These are phyloP conservation scores for Penicillium angulare DNA, from an alignment of 495 filamentous ascomycete species.

Conservation along the genomic window DNA sequence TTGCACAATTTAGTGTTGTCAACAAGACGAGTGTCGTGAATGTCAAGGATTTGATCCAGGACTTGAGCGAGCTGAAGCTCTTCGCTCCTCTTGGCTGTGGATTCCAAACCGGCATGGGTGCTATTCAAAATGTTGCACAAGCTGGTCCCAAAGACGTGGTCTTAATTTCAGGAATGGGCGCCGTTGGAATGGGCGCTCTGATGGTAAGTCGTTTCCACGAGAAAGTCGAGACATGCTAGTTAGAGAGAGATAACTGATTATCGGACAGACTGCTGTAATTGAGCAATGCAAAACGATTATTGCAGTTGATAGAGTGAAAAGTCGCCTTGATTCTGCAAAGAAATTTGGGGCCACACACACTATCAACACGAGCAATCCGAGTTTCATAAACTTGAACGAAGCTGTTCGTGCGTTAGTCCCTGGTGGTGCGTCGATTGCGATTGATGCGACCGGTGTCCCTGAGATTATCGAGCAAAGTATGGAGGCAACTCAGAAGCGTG, in stretches of 20 bases:
- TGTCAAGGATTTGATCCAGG: slow-evolving; percentile 15
- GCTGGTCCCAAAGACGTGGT: slow-evolving; percentile 17
- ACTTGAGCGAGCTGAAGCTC: slow-evolving; percentile 26
- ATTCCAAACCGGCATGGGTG: slow-evolving; percentile 43
- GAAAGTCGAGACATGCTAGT: not conserved
- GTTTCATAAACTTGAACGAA: slow-evolving; percentile 17
- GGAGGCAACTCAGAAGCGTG: slow-evolving; percentile 23
- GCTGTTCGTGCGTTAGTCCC: slow-evolving; percentile 17
- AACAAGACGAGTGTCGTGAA: slow-evolving; percentile 22
- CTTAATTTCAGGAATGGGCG: slow-evolving; percentile 34
- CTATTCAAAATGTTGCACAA: slow-evolving; percentile 27
- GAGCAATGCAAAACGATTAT: slow-evolving; percentile 25
- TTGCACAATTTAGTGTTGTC: slow-evolving; percentile 32
- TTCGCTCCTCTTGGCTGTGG: slow-evolving; percentile 45
- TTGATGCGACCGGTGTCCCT: slow-evolving; percentile 39
- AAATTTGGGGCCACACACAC: slow-evolving; percentile 38
- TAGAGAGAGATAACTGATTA: not conserved
- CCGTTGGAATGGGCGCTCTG: slow-evolving; percentile 35
- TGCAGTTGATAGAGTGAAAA: slow-evolving; percentile 33
- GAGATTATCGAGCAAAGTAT: slow-evolving; percentile 30
- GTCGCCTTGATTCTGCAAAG: slow-evolving; percentile 33
- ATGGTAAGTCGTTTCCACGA: slow-evolving; percentile 18
- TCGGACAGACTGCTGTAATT: slow-evolving; percentile 8
- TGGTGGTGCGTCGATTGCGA: slow-evolving; percentile 25
- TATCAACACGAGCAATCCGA: slow-evolving; percentile 22